These are phyloP conservation scores for Picocystis salinarum DNA, from an alignment of 139 green algal genomes.

Conservation along the genomic window DNA sequence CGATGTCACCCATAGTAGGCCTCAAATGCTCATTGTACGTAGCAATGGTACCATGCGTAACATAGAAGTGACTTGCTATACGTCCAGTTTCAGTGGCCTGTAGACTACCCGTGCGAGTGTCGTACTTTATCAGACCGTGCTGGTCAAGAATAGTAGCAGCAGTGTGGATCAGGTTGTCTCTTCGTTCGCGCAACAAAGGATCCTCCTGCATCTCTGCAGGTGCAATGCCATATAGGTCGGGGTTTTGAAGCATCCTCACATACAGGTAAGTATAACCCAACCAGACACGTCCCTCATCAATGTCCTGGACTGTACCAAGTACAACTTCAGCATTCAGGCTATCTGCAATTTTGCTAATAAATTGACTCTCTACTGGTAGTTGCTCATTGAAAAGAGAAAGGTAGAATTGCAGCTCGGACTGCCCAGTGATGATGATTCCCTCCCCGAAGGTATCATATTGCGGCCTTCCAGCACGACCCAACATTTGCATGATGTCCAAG, in stretches of 20 bases:
- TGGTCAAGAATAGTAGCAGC: conserved; percentile 71
- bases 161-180: conserved; percentile 75
- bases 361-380: conserved; percentile 93
- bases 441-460: conserved; percentile 91
- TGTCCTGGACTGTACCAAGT: conserved; percentile 51
- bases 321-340: conserved; percentile 95
- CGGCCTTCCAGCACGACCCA: conserved; percentile 81
- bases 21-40: conserved; percentile 93
- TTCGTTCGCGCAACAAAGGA: conserved; percentile 53
- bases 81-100: conserved; percentile 78
- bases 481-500: conserved; percentile 99
- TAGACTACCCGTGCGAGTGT: conserved; percentile 66
- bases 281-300: conserved; percentile 65
- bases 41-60: conserved; percentile 76
- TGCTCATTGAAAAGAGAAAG: conserved; percentile 93
- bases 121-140: conserved; percentile 82
- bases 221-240: conserved; percentile 71
- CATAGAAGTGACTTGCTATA: conserved; percentile 96
- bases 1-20: conserved; percentile 92
- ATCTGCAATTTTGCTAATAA: conserved; percentile 63
- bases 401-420: conserved; percentile 95
- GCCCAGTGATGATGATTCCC: conserved; percentile 87
- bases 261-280: conserved; percentile 89
- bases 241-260: conserved; percentile 87
- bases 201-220: conserved; percentile 56